Evolutionary conservation across 176 grass and related monocot species (phyloP).

Genomic region (Oryza nivara): DNA sequence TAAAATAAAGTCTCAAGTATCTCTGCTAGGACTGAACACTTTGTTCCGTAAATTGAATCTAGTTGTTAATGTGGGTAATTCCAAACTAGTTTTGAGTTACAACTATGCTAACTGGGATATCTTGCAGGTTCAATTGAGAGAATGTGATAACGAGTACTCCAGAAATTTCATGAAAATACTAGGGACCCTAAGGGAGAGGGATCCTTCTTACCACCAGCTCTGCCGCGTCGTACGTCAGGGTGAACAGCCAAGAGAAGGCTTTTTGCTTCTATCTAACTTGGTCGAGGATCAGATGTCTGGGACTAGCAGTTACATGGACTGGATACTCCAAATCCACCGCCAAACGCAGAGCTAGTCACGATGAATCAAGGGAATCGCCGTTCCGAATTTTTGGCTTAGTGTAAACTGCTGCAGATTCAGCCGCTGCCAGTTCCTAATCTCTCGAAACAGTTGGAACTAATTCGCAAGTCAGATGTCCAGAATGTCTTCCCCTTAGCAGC

Average conservation of each 20-base stretch:
- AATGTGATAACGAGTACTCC: slow-evolving; percentile 58
- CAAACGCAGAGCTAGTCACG: slow-evolving; percentile 75
- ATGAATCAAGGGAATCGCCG: not conserved
- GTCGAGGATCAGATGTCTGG: slow-evolving; percentile 85
- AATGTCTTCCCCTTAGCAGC: not conserved
- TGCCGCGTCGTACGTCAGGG: slow-evolving; percentile 81
- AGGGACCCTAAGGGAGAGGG: slow-evolving; percentile 60
- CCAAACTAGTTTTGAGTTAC: not conserved
- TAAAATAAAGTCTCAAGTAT: not conserved
- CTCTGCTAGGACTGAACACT: not conserved
- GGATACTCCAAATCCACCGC: slow-evolving; percentile 85
- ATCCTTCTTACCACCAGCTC: slow-evolving; percentile 70
- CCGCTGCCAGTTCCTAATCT: slow-evolving; percentile 16
- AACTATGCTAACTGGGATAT: not conserved
- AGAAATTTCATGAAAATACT: slow-evolving; percentile 61
- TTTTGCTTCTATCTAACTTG: slow-evolving; percentile 83
- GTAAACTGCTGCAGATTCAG: slow-evolving; percentile 43
- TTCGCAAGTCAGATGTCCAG: not conserved
- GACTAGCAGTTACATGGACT: slow-evolving; percentile 77
- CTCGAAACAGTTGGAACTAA: slow-evolving; percentile 2
- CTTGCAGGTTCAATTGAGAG: slow-evolving; percentile 64
- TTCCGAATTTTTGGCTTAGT: slow-evolving; percentile 28
- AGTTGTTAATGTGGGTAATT: not conserved
- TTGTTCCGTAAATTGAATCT: slow-evolving; percentile 1
- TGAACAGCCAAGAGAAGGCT: slow-evolving; percentile 90